Conservation (phyloP, 139 green algal genomes). For the Micractinium sp. region DNA sequence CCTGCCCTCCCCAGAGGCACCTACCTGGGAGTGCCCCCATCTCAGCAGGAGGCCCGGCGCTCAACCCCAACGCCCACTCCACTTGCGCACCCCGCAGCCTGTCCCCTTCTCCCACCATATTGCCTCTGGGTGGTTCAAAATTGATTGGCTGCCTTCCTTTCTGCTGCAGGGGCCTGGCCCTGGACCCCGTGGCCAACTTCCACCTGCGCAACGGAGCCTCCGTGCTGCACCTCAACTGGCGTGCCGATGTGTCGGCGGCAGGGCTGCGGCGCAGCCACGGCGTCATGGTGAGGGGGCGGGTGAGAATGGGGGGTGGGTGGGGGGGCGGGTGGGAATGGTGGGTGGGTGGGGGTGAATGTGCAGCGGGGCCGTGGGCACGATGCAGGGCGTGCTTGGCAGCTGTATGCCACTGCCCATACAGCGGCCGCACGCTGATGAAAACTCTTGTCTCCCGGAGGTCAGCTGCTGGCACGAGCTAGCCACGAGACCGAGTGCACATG, state of each 20-base stretch:
- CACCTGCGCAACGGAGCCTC: constrained; percentile 85
- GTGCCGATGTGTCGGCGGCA: constrained; percentile 56
- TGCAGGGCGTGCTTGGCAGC: no score
- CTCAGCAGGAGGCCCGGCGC: no score
- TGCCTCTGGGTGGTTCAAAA: no score
- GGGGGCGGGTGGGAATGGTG: neutral
- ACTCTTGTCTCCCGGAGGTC: neutral
- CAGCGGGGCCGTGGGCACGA: neutral
- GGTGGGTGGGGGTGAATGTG: neutral
- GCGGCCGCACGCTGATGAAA: neutral
- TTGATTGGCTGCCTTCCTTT: no score
- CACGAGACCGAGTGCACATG: no score
- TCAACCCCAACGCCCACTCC: no score
- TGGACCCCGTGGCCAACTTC: constrained; percentile 88
- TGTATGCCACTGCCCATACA: no score
- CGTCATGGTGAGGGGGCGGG: constrained; percentile 68
- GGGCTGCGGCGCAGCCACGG: constrained; percentile 64
- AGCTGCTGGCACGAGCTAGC: no score
- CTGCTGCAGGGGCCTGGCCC: constrained; percentile 48
- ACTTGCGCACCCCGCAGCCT: no score
- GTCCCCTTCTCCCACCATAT: no score
- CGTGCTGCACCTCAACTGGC: constrained; percentile 71
- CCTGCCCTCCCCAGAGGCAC: no score
- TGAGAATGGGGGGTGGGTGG: neutral
- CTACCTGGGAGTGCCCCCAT: no score